A percentile compares a stretch with the other conserved stretches of the same genome.
phyloP scores from a whole-genome alignment of 2,329 filamentous ascomycete genomes.

The Pyrenochaeta sp. region DNA sequence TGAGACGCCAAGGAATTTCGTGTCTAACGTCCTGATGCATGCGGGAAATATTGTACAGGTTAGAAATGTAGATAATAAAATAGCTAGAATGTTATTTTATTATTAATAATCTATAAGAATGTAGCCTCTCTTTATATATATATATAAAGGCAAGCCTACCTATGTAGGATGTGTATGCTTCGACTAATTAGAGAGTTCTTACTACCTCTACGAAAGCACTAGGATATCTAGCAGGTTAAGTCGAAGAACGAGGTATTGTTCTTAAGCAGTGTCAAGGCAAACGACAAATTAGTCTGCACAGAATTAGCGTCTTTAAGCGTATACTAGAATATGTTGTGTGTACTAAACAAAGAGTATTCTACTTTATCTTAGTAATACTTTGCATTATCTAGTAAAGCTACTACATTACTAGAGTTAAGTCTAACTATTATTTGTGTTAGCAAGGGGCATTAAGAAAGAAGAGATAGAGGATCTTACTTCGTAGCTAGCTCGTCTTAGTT shows the following conservation, averaged over 20 bases:
- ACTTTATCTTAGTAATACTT: constrained; percentile 37
- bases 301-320: constrained; percentile 53
- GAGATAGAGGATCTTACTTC: constrained; percentile 4
- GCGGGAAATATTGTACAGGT: too few relatives aligned
- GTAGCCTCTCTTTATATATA: too few relatives aligned
- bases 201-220: too few relatives aligned
- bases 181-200: too few relatives aligned
- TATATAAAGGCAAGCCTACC: too few relatives aligned
- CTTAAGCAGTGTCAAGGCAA: constrained; percentile 62
- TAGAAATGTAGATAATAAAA: too few relatives aligned
- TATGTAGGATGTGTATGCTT: too few relatives aligned
- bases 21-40: too few relatives aligned
- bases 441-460: neutral
- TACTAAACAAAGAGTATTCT: constrained; percentile 37
- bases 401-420: constrained; percentile 28
- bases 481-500: constrained; percentile 85
- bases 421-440: constrained; percentile 17
- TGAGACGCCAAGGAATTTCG: too few relatives aligned
- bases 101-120: too few relatives aligned
- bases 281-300: constrained; percentile 49
- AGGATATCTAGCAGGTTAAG: constrained; percentile 56
- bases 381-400: constrained; percentile 33
- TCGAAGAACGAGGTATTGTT: constrained; percentile 61
- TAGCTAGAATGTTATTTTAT: too few relatives aligned
- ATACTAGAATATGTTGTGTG: constrained; percentile 41